phyloP scores from a whole-genome alignment of 2,329 filamentous ascomycete species.

The Aphanocladium album region DNA sequence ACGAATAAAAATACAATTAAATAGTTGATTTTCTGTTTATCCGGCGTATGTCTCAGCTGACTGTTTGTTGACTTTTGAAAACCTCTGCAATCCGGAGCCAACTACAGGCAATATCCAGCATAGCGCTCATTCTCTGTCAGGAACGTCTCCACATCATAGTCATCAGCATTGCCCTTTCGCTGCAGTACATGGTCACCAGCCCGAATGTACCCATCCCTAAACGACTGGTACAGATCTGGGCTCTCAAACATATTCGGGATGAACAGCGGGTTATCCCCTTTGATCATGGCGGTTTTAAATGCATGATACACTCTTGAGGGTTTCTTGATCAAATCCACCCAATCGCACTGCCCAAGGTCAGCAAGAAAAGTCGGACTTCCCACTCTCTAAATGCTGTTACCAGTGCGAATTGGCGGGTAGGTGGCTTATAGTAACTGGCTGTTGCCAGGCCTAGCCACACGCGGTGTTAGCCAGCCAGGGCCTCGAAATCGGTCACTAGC shows the following conservation, averaged over 20 bases:
- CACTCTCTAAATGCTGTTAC: too few species aligned
- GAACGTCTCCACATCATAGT: constrained; percentile 18
- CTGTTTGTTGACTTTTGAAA: too few species aligned
- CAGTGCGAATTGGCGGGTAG: too few species aligned
- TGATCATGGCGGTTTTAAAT: constrained; percentile 21
- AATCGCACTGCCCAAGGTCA: constrained; percentile 22
- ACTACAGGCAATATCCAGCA: constrained; percentile 18
- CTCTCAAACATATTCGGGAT: constrained; percentile 18
- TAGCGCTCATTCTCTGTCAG: constrained; percentile 20
- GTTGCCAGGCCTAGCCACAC: too few species aligned
- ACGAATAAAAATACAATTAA: too few species aligned
- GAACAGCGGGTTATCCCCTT: constrained; percentile 21
- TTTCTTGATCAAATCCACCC: constrained; percentile 16
- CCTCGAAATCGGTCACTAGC: too few species aligned
- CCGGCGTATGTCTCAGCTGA: too few species aligned
- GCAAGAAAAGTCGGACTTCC: constrained; percentile 15
- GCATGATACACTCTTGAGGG: constrained; percentile 17
- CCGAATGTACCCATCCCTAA: constrained; percentile 17
- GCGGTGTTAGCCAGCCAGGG: too few species aligned
- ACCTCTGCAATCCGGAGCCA: too few species aligned
- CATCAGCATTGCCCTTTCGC: constrained; percentile 10
- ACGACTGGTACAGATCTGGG: constrained; percentile 15
- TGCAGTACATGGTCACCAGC: constrained; percentile 15
- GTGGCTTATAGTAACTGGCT: too few species aligned
- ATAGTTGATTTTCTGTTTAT: too few species aligned